Conservation (phyloP, 306 rosid genomes). For the Quercus glauca region DNA sequence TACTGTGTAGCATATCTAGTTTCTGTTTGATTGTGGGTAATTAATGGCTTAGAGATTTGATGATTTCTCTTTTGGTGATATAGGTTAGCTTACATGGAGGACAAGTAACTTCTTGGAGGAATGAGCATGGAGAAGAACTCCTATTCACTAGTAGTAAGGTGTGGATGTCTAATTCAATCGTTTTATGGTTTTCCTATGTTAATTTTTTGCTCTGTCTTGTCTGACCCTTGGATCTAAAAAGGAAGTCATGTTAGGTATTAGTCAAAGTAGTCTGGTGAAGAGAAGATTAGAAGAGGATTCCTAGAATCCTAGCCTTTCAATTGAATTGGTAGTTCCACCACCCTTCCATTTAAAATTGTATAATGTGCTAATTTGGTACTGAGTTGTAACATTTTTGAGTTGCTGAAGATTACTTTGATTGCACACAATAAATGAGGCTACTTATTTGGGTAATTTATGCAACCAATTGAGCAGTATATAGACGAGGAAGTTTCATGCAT, state of each 20-base stretch:
- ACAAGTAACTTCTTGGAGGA: slow-evolving; percentile 89
- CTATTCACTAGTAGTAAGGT: slow-evolving; percentile 94
- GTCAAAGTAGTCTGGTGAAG: too few relatives aligned
- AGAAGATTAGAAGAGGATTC: too few relatives aligned
- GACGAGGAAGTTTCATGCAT: too few relatives aligned
- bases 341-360: neutral
- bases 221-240: neutral
- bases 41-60: slow-evolving; percentile 14
- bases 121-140: slow-evolving; percentile 85
- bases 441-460: too few relatives aligned
- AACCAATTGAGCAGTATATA: too few relatives aligned
- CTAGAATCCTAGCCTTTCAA: too few relatives aligned
- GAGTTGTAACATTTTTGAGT: neutral
- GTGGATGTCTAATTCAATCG: neutral
- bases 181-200: neutral
- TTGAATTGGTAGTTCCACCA: too few relatives aligned
- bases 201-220: neutral
- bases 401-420: too few relatives aligned
- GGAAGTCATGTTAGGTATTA: neutral
- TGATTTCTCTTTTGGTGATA: slow-evolving; percentile 25
- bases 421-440: too few relatives aligned
- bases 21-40: slow-evolving; percentile 11
- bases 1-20: neutral
- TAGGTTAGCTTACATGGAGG: slow-evolving; percentile 93
- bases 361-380: neutral